A percentile compares a stretch with the other conserved stretches of the same genome.
Conservation (phyloP, 345 rosid genomes). For the Populus alba region DNA sequence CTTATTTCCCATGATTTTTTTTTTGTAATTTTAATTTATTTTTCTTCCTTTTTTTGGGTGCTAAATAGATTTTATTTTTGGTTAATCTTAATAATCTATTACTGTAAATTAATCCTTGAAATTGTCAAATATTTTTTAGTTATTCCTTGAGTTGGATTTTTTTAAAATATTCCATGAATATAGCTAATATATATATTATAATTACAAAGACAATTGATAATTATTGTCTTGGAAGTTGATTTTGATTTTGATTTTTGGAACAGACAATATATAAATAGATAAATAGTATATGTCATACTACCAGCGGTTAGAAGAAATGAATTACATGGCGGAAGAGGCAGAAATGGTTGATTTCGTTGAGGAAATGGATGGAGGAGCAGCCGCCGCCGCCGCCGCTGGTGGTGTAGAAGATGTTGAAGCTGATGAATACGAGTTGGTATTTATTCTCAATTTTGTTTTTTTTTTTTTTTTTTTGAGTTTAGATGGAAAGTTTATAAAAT, state of each 20-base stretch:
- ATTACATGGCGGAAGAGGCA: conserved; percentile 15
- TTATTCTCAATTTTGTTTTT: background rate
- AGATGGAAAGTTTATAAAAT: too few relatives aligned
- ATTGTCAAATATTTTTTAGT: background rate
- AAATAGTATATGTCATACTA: conserved; percentile 5
- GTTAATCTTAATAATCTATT: background rate
- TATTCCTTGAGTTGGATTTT: background rate
- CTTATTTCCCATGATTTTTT: background rate
- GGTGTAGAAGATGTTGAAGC: conserved; percentile 4
- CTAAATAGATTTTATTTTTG: background rate
- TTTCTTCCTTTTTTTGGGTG: background rate
- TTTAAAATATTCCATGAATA: background rate
- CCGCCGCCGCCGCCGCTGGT: background rate
- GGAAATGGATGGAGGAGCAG: conserved; percentile 2
- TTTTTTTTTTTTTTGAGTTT: background rate
- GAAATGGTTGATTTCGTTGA: conserved; percentile 6
- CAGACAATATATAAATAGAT: background rate
- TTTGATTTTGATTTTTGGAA: background rate
- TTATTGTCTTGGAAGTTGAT: background rate
- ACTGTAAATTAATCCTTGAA: background rate
- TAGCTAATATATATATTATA: background rate
- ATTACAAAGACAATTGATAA: background rate
- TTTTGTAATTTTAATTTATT: background rate
- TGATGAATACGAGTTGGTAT: conserved; percentile 19
- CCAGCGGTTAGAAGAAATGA: conserved; percentile 1